Conservation (phyloP, 2,329 filamentous ascomycete genomes). For the Trichoderma polysporum region DNA sequence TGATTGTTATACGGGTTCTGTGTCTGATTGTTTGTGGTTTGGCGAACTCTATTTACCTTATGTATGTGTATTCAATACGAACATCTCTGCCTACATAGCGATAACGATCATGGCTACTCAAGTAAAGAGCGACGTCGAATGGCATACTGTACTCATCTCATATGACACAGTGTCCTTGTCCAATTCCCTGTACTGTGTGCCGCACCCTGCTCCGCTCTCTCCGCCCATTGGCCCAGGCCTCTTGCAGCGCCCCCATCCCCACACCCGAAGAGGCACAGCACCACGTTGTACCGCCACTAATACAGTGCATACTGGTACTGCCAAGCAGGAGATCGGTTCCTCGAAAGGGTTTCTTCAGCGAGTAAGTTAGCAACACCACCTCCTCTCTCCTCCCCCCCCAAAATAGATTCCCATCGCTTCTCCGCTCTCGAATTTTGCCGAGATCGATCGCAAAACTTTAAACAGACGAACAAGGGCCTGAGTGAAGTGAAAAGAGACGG, state of each 20-base stretch:
- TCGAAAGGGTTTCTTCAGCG: background rate
- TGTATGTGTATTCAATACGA: background rate
- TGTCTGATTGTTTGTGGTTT: too few relatives aligned
- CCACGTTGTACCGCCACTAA: background rate
- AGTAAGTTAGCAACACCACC: background rate
- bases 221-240: background rate
- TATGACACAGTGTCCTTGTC: background rate
- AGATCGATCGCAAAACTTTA: background rate
- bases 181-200: background rate
- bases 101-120: background rate
- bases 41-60: background rate
- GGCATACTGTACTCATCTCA: too few relatives aligned
- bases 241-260: background rate
- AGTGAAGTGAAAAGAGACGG: background rate
- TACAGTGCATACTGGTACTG: background rate
- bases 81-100: background rate
- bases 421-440: background rate
- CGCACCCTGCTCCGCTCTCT: background rate
- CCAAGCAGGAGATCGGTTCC: background rate
- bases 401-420: background rate
- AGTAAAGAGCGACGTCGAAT: too few relatives aligned
- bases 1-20: too few relatives aligned
- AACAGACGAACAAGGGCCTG: background rate
- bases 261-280: background rate
- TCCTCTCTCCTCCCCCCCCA: background rate